These are phyloP conservation scores for Kandelia obovata DNA, from an alignment of 345 rosid genomes.

Conservation along the genomic window DNA sequence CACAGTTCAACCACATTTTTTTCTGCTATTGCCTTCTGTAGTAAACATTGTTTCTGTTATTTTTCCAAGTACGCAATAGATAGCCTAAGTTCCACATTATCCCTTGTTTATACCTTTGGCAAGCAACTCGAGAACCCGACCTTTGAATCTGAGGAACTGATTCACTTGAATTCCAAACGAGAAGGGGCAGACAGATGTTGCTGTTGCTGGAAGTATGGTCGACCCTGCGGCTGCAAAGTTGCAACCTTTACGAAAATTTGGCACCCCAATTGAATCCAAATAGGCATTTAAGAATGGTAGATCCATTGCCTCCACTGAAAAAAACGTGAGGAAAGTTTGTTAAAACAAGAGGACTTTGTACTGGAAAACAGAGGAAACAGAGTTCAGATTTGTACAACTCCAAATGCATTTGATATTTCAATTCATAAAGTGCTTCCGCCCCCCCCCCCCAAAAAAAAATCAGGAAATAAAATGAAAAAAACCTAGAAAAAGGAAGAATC, in stretches of 20 bases:
- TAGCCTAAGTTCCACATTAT: not conserved
- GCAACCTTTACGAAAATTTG: conserved; percentile 77
- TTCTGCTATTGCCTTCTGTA: not conserved
- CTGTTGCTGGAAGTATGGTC: conserved; percentile 66
- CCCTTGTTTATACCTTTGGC: conserved; percentile 38
- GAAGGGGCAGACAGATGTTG: conserved; percentile 73
- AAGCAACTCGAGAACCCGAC: conserved; percentile 56
- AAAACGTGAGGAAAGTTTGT: not conserved
- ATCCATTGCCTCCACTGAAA: conserved; percentile 91
- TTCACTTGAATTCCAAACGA: conserved; percentile 70
- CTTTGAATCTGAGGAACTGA: conserved; percentile 80
- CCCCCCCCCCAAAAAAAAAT: not conserved
- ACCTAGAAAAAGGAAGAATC: not conserved
- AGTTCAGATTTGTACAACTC: not conserved
- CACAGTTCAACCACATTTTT: not conserved
- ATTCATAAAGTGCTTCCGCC: not conserved
- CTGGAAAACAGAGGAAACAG: conserved; percentile 19
- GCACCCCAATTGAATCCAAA: conserved; percentile 76
- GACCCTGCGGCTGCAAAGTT: conserved; percentile 94
- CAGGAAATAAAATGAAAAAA: no score
- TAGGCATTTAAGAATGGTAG: conserved; percentile 82
- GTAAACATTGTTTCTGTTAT: no score
- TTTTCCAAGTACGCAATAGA: no score
- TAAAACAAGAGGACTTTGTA: not conserved
- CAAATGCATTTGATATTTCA: not conserved